Evolutionary conservation across 257 asterid genomes (phyloP).

Genomic region (Solanum raphanifolium): DNA sequence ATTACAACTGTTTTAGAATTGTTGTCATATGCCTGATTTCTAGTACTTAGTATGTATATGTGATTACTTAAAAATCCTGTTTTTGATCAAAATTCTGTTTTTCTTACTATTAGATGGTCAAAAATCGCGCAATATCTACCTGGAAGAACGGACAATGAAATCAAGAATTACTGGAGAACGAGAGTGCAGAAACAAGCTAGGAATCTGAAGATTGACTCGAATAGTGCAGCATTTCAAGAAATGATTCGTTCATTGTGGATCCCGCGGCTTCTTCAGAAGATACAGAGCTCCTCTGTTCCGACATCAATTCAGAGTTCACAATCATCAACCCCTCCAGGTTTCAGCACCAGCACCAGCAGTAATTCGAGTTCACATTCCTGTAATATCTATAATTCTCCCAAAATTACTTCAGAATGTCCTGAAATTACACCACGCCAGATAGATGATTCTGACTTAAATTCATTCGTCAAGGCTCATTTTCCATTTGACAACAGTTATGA

Average conservation of each 20-base stretch:
- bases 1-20: not conserved
- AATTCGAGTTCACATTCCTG: not conserved
- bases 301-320: not conserved
- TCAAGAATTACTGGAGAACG: constrained; percentile 33
- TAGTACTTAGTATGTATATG: not conserved
- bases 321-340: not conserved
- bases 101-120: constrained; percentile 18
- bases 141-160: constrained; percentile 32
- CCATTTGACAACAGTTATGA: constrained; percentile 5
- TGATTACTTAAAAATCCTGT: not conserved
- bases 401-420: not conserved
- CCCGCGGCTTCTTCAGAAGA: constrained; percentile 23
- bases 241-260: constrained; percentile 22
- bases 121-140: constrained; percentile 28
- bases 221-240: constrained; percentile 19
- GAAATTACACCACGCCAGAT: not conserved
- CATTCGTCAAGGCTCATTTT: not conserved
- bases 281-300: not conserved
- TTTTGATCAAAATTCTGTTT: not conserved
- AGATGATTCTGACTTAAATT: not conserved
- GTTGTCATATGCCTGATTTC: not conserved
- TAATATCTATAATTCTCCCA: not conserved
- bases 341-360: not conserved
- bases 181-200: constrained; percentile 29
- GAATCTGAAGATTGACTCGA: constrained; percentile 22